Evolutionary conservation across 495 filamentous ascomycete species (phyloP), one percentile per base, ranked within the genome.

Genomic region (Bryoglossum gracile): DNA sequence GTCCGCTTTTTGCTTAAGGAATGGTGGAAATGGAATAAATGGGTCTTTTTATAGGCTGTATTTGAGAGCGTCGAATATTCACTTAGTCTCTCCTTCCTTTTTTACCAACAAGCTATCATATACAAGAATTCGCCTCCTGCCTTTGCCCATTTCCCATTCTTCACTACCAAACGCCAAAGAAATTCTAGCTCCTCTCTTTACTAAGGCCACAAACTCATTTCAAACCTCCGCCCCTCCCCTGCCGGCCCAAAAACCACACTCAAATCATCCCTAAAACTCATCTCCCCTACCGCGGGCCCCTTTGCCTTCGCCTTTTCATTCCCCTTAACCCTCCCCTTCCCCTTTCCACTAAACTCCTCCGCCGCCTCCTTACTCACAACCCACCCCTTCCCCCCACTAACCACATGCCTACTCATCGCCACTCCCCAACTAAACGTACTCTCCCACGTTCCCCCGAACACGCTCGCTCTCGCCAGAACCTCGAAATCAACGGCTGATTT

Each of bases 401-500:
- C 41, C 28, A 60, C 23, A 51, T 61, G 51, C 35, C 67, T 51
- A 23, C 58, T 45, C 37, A 70, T 36, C 13, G 65, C 67, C 14
- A 69, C 42, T 34, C 64, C 66, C 57, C 60, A 69, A 21, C 51
- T 53, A 47, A 65, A 66, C 40, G 54, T 63, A 38, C 58, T 64
- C 43, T 58, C 55, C 19, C 56, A 46, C 2, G 58, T 48, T 0
- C 68, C 68, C 1, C 58, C 61, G 39, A 67, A 57, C 5, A 50
- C 30, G 19, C 58, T 61, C 3, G 48, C 52, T 13, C 62, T 44
- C 17, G 64, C 51, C 59, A 70, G 56, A 23, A 72, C 54, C 54
- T 64, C 62, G 43, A 59, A 68, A 55, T 72, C 68, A 8, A 72
- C 57, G 24, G 65, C 32, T 0, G 50, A 61, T 19, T 57, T 57